These are phyloP conservation scores for Claviceps citrina DNA, from an alignment of 2,329 filamentous ascomycete species.

Conservation along the genomic window DNA sequence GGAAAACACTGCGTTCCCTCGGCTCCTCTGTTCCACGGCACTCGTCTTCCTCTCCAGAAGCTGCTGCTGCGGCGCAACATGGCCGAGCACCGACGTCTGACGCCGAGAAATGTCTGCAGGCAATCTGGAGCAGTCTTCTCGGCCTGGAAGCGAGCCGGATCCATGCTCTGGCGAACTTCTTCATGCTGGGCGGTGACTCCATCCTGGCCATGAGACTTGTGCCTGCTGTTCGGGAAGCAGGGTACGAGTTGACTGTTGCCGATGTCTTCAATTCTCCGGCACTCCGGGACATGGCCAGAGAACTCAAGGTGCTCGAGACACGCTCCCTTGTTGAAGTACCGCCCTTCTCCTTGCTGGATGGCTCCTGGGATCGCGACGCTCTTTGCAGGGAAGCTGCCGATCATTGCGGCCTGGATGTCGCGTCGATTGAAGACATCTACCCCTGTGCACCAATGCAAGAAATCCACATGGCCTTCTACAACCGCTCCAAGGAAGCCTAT, in stretches of 20 bases:
- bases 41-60: background rate
- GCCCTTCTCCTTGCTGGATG: background rate
- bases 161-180: conserved; percentile 1
- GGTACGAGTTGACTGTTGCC: conserved; percentile 1
- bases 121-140: conserved; percentile 1
- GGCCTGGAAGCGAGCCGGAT: background rate
- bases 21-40: background rate
- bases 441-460: conserved; percentile 12
- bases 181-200: conserved; percentile 2
- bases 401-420: conserved; percentile 6
- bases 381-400: conserved; percentile 2
- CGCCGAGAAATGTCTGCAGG: background rate
- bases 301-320: background rate
- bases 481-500: conserved; percentile 8
- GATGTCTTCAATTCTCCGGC: background rate
- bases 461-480: conserved; percentile 9
- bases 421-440: conserved; percentile 9
- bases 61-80: background rate
- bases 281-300: background rate
- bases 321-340: background rate
- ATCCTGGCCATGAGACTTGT: conserved; percentile 3
- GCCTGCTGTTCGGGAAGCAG: background rate
- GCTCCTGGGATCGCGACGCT: background rate
- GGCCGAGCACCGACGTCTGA: background rate
- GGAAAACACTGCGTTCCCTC: background rate